phyloP scores from a whole-genome alignment of 1,284 basidiomycete genomes.

The Coniophora puteana region DNA sequence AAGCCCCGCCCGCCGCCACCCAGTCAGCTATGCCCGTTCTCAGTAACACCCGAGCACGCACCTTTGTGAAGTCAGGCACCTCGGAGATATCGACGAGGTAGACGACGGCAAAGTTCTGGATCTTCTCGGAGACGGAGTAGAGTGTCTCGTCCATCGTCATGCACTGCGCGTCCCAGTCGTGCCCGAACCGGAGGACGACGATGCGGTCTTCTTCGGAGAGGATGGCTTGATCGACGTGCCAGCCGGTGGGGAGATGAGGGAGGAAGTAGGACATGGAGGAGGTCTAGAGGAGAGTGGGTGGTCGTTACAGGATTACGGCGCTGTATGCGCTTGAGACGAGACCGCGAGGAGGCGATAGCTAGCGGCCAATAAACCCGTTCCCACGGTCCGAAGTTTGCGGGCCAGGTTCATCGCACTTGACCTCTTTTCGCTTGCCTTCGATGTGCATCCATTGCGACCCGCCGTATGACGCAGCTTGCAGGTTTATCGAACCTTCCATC shows the following conservation, averaged over 20 bases:
- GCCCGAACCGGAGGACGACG: slow-evolving; percentile 93
- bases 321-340: no score
- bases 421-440: no score
- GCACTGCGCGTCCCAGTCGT: slow-evolving; percentile 93
- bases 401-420: no score
- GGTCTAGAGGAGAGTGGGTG: no score
- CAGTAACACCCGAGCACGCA: slow-evolving; percentile 29
- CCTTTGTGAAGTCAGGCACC: slow-evolving; percentile 99
- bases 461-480: no score
- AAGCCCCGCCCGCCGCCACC: background rate
- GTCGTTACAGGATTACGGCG: no score
- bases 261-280: slow-evolving; percentile 78
- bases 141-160: slow-evolving; percentile 99
- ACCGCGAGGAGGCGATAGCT: no score
- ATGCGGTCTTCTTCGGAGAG: slow-evolving; percentile 96
- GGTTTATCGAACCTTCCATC: no score
- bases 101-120: slow-evolving; percentile 98
- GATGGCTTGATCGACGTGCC: slow-evolving; percentile 98
- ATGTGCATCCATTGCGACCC: no score
- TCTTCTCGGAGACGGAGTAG: slow-evolving; percentile 89
- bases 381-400: no score
- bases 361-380: no score
- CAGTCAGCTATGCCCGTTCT: slow-evolving; percentile 6
- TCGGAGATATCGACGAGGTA: slow-evolving; percentile 96
- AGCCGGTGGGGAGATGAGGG: slow-evolving; percentile 89